A percentile compares a stretch with the other conserved stretches of the same genome.
phyloP scores from a whole-genome alignment of 805 yeast species.

The Zygoascus biomembranicola region DNA sequence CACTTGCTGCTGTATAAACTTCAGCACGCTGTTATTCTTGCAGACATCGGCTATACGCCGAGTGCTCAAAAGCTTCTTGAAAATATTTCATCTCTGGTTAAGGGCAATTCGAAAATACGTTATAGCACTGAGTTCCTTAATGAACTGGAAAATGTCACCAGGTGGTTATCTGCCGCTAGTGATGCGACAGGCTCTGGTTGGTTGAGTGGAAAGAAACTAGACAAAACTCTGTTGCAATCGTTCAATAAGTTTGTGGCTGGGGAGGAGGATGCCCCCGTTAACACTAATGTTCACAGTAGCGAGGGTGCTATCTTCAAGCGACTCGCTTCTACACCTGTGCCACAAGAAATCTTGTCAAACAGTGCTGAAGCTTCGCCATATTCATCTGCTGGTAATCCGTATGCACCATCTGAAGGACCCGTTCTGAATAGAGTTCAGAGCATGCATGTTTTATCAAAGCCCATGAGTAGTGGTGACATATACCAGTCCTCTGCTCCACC shows the following conservation, averaged over 20 bases:
- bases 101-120: slow-evolving; percentile 29
- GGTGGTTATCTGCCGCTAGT: slow-evolving; percentile 20
- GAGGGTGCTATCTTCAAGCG: slow-evolving; percentile 22
- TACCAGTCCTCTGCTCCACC: neutral
- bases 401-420: neutral
- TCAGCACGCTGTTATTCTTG: slow-evolving; percentile 57
- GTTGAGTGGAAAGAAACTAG: slow-evolving; percentile 50
- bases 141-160: slow-evolving; percentile 42
- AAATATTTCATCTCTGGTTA: slow-evolving; percentile 33
- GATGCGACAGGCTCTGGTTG: slow-evolving; percentile 37
- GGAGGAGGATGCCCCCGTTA: slow-evolving; percentile 42
- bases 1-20: slow-evolving; percentile 55
- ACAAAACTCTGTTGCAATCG: slow-evolving; percentile 82
- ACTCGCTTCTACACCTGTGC: slow-evolving; percentile 20
- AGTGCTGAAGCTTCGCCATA: neutral
- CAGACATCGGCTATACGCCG: slow-evolving; percentile 52
- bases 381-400: neutral
- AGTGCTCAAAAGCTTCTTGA: slow-evolving; percentile 63
- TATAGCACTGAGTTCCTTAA: slow-evolving; percentile 27
- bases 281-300: slow-evolving; percentile 7
- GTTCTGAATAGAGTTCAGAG: slow-evolving; percentile 1
- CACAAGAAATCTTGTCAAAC: neutral
- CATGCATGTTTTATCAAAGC: neutral
- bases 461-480: neutral
- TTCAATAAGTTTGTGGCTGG: slow-evolving; percentile 78